These are phyloP conservation scores for slime mould (Dictyostelium discoideum) DNA, from an alignment of 78 protist species.

Conservation along the genomic window dicty_2.7 NC_007090.3:2922501-2923000, in stretches of 20 bases:
- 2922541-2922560: not conserved
- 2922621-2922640: not conserved
- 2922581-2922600: not conserved
- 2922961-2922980: not conserved
- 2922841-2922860: not conserved
- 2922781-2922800: not conserved
- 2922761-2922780: not conserved
- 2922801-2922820: not conserved
- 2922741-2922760: not conserved
- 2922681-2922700: slow-evolving; percentile 27
- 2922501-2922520: slow-evolving; percentile 23
- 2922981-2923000: not conserved
- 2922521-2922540: slow-evolving; percentile 19
- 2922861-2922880: not conserved
- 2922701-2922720: not conserved
- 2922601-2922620: slow-evolving; percentile 3
- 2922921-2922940: not conserved
- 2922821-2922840: not conserved
- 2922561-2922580: not conserved
- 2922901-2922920: not conserved
- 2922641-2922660: not conserved
- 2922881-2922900: too few species aligned
- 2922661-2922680: not conserved
- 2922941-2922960: not conserved
- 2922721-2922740: not conserved